Evolutionary conservation across 1,284 basidiomycete species (phyloP), one percentile per base, ranked within the genome.

Genomic region (Leccinum variabile): DNA sequence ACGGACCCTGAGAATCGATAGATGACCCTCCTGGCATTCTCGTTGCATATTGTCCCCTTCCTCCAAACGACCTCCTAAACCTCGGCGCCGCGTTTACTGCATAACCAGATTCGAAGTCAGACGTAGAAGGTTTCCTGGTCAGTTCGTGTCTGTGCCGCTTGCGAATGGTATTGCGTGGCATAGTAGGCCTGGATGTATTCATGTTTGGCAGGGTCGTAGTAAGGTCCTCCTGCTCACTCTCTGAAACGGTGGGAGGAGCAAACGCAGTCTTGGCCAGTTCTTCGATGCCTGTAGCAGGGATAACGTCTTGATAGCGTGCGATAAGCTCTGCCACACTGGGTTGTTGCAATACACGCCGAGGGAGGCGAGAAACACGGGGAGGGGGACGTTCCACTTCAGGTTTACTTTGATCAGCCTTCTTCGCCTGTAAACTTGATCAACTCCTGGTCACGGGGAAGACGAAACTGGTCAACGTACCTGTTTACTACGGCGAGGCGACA

Each of bases 81-180:
- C 83, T 81, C 2, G 90, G 89, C 3, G 89, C 90, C 63, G 94
- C 87, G 69, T 94, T 94, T n/a, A 88, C 90, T 3, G 94, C 93
- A 75, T 95, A 95, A 59, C 94, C 87, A 62, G 90, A 85, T 75
- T 95, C 94, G 54, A 92, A 93, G 72, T 96, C 94, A 2, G 94
- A 95, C 0, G 84, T 80, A 0, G 90, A 91, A 11, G 82, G 76
- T 64, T 85, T 89, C 70, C 80, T 82, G 16, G 76, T 68, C 41
- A 82, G 74, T 57, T 80, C 72, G 41, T 79, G 79, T 64, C 81
- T 80, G 50, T 77, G 80, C 68, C 82, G 85, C n/a, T 75, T 82
- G 44, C 84, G 81, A 16, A 72, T 62, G n/a, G 73, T 72, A 25
- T 76, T 76, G 13, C 79, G 80, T 16, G 72, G 65, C 14, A 72